Evolutionary conservation across 192 early-diverging fungal genomes (phyloP), one percentile per base, ranked within the genome.

Genomic region (Mortierella claussenii): DNA sequence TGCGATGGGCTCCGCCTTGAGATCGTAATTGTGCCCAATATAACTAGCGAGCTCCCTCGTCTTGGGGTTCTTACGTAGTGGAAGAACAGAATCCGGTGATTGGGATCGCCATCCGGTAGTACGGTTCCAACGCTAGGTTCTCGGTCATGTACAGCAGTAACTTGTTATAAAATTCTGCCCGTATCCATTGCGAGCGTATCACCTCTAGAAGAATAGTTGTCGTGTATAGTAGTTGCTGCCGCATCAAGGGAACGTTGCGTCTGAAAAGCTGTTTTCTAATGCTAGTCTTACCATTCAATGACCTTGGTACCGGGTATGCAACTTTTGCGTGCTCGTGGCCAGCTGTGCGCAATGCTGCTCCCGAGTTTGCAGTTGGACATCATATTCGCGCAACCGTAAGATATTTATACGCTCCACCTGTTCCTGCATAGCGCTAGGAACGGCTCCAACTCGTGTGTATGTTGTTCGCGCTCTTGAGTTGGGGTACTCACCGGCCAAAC

Each of bases 121-220:
- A 13, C 18, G 50, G 11, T 20, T 52, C 18, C 27, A 12, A 4
- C 11, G 21, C 20, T 18, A 52, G 27, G 18, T 52, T 52, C 28
- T 52, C 50, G 4, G 23, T 26, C 50, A 52, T 52, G 28, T 28
- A 52, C 27, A 26, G 8, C 27, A 52, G 50, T 20, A 52, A 52
- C 50, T 52, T 52, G 23, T 20, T 52, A 10, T 30, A 18, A 52
- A 30, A 20, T 30, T 26, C 8, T 28, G 4, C 18, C 50, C 50
- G 18, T 52, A 52, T 52, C 27, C 50, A 27, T 52, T 52, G 4
- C 50, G 21, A 26, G 23, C 8, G 18, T 26, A 52, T 26, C 50
- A 30, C 9, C 9, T 28, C 50, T 52, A 28, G 26, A 26, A n/a
- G n/a, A n/a, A n/a, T n/a, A n/a, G n/a, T n/a, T n/a, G n/a, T n/a